Percentiles rank a stretch among this genome's conserved stretches.
Evolutionary conservation across 2,329 filamentous ascomycete genomes (phyloP).

Genomic region (Cadophora malorum): DNA sequence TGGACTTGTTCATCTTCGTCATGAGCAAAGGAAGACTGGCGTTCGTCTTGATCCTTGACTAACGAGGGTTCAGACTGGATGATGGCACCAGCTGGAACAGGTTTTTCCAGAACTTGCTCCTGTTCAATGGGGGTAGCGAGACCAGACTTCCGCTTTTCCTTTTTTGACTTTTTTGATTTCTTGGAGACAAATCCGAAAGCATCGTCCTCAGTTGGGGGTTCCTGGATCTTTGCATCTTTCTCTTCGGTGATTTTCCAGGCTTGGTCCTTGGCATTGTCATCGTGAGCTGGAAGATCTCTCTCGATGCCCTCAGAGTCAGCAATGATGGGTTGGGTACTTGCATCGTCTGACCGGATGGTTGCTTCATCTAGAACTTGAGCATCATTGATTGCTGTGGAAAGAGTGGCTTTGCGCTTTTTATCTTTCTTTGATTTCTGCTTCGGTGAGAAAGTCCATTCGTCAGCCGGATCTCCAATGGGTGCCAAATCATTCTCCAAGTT

Average conservation of each 20-base stretch:
- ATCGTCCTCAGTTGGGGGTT: constrained; percentile 22
- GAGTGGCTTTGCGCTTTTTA: constrained; percentile 21
- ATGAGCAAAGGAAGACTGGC: not conserved
- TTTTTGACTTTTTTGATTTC: constrained; percentile 40
- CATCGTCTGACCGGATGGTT: not conserved
- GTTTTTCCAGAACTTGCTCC: not conserved
- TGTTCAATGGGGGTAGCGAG: constrained; percentile 17
- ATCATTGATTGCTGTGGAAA: constrained; percentile 21
- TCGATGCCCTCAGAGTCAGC: not conserved
- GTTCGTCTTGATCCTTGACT: not conserved
- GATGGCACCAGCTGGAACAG: not conserved
- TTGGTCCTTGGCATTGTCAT: not conserved
- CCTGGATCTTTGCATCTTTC: constrained; percentile 11
- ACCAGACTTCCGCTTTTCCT: constrained; percentile 29
- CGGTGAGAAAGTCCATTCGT: constrained; percentile 10
- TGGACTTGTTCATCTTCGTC: constrained; percentile 24
- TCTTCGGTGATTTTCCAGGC: not conserved
- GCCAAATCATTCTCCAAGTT: not conserved
- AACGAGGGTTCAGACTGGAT: not conserved
- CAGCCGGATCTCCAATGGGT: not conserved
- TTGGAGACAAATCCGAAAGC: constrained; percentile 30
- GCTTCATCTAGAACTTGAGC: not conserved
- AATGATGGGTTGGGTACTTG: not conserved
- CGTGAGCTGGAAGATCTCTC: constrained; percentile 8
- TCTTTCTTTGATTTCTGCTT: constrained; percentile 21